Evolutionary conservation across 1,284 basidiomycete species (phyloP).

Genomic region (Serendipita sp.): DNA sequence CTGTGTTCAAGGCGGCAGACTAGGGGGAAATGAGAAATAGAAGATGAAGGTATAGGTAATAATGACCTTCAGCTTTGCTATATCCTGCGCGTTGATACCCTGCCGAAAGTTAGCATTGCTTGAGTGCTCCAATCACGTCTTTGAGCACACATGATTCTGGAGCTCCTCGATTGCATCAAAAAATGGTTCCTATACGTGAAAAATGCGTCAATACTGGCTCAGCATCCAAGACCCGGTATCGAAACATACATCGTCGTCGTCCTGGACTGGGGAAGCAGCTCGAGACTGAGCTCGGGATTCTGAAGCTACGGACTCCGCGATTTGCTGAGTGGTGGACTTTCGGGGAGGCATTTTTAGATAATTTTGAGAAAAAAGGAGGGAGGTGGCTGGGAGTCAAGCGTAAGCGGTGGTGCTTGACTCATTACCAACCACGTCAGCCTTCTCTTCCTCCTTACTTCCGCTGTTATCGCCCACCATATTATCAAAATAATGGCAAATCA

Average conservation of each 20-base stretch:
- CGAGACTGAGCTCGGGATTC: constrained; percentile 12
- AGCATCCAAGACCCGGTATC: background rate
- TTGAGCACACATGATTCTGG: constrained; percentile 56
- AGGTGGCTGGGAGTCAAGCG: background rate
- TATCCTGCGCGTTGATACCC: constrained; percentile 92
- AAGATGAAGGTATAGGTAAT: constrained; percentile 7
- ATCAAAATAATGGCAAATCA: background rate
- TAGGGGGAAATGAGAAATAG: constrained; percentile 19
- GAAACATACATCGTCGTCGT: constrained; percentile 6
- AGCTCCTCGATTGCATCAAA: constrained; percentile 79
- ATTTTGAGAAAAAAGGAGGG: background rate
- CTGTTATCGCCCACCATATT: background rate
- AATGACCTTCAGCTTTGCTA: constrained; percentile 74
- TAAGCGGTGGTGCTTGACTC: background rate
- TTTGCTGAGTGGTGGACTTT: background rate
- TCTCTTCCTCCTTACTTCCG: background rate
- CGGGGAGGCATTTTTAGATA: constrained; percentile 1
- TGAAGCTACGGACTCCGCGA: background rate
- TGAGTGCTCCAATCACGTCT: background rate
- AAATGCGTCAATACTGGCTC: background rate
- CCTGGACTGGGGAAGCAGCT: constrained; percentile 12
- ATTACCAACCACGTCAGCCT: constrained; percentile 1
- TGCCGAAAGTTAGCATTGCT: constrained; percentile 21
- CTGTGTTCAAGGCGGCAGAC: constrained; percentile 61
- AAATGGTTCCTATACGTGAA: constrained; percentile 31